phyloP scores from a whole-genome alignment of 805 yeast genomes.

The Metschnikowia sp. region DNA sequence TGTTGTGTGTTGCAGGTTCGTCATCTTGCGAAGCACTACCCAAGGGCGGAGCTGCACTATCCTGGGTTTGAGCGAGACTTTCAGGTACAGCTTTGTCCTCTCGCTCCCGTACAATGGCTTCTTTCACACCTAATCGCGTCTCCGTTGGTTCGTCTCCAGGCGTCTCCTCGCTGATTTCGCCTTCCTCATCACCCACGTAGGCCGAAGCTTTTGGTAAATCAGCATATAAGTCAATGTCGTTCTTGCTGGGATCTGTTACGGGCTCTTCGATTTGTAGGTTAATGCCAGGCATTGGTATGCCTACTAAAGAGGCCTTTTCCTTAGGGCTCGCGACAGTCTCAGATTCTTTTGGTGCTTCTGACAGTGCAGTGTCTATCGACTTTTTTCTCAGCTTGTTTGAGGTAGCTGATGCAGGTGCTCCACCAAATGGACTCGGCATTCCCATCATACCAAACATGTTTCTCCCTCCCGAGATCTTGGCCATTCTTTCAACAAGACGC shows the following conservation, averaged over 20 bases:
- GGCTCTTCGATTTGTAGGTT: not conserved
- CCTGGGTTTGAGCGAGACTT: conserved; percentile 5
- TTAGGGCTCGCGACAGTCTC: not conserved
- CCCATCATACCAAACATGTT: conserved; percentile 77
- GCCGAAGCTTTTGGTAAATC: not conserved
- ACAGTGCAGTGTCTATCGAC: conserved; percentile 8
- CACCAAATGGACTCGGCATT: conserved; percentile 41
- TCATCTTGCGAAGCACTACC: not conserved
- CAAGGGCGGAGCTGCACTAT: not conserved
- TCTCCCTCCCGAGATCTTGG: conserved; percentile 86
- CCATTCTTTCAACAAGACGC: conserved; percentile 88
- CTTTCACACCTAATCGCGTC: not conserved
- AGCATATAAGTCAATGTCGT: not conserved
- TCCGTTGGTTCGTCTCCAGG: conserved; percentile 2
- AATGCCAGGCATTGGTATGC: conserved; percentile 14
- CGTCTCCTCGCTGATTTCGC: conserved; percentile 18
- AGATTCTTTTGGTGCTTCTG: not conserved
- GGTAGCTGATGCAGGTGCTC: conserved; percentile 13
- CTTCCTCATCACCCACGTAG: conserved; percentile 16
- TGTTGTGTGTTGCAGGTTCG: not conserved
- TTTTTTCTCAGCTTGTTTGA: conserved; percentile 9
- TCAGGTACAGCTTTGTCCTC: not conserved
- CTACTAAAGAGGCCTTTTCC: conserved; percentile 1
- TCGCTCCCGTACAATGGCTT: not conserved
- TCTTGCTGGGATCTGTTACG: not conserved